A percentile compares a stretch with the other conserved stretches of the same genome.
phyloP scores from a whole-genome alignment of 2,329 filamentous ascomycete species.

The Ceratocystis harringtonii region DNA sequence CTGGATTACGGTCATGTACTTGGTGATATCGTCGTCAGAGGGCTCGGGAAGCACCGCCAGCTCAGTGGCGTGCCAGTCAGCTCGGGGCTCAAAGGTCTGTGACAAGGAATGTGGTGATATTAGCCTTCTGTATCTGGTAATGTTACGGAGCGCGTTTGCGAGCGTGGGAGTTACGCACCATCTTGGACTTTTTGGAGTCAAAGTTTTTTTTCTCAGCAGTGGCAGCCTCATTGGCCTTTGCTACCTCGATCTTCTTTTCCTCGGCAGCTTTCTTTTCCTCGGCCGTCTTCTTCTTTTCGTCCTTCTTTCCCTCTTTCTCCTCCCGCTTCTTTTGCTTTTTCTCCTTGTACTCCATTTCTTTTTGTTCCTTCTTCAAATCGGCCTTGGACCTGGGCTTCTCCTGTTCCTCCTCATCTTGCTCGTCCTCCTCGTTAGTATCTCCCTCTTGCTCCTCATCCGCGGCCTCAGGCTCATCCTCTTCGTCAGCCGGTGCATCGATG shows the following conservation, averaged over 20 bases:
- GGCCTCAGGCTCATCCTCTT: neutral
- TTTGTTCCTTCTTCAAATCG: conserved; percentile 25
- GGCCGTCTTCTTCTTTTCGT: conserved; percentile 12
- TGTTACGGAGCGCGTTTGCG: neutral
- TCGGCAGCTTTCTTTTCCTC: conserved; percentile 20
- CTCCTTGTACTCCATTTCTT: conserved; percentile 22
- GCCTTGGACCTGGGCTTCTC: conserved; percentile 26
- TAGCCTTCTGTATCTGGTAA: conserved; percentile 23
- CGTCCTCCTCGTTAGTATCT: neutral
- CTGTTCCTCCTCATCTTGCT: conserved; percentile 19
- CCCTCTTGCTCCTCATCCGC: neutral
- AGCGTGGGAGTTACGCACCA: conserved; percentile 23
- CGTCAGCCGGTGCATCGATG: conserved; percentile 13
- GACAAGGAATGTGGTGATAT: conserved; percentile 18
- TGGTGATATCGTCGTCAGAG: conserved; percentile 31
- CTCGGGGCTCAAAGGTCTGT: conserved; percentile 41
- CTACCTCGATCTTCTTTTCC: conserved; percentile 21
- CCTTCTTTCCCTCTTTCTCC: conserved; percentile 15
- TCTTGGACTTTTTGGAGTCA: conserved; percentile 23
- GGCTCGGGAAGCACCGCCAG: conserved; percentile 31
- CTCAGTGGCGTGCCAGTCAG: conserved; percentile 40
- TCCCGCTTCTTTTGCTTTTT: conserved; percentile 24
- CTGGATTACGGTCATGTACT: conserved; percentile 31
- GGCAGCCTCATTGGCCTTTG: conserved; percentile 22
- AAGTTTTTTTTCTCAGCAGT: conserved; percentile 24